Evolutionary conservation across 805 yeast genomes (phyloP), one percentile per base, ranked within the genome.

Genomic region (Candida ovalis): DNA sequence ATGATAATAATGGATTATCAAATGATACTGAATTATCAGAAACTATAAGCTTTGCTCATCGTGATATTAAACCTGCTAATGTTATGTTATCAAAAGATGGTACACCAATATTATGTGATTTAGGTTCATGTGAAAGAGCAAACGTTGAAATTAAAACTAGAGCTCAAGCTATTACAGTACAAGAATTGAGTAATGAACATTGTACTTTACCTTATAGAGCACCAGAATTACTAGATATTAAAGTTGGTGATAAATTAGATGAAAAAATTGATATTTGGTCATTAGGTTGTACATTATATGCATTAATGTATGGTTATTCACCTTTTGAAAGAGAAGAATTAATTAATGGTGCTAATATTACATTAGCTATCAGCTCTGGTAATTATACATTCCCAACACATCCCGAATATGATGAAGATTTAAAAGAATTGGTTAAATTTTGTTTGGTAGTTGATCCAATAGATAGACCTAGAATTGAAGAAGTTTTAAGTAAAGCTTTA

Each of bases 261-360:
- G 96, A 88, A 58, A 77, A 78, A 50, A 82, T 86, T 3, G 98
- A 91, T 64, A 80, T 92, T 23, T 91, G 98, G 98, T 85, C 96
- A 3, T 66, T 91, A 25, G 98, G 98, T 0, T 89, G 97, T 60
- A 73, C 89, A 1, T 63, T 89, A 17, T 91, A 87, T 64, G 80
- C 90, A 1, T 68, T 88, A 54, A 74, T 92, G 64, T 91, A 86
- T 68, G 85, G 86, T 0, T 74, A 75, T 27, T 86, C 96, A 3
- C 98, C 98, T 1, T 91, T 91, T 64, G 96, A 90, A 62, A 75
- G 88, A 61, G 83, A 86, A 62, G 94, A 88, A 59, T 75, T 79
- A 40, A 82, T 84, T 37, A 80, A 82, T 49, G 97, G 97, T 15
- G 96, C 95, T 4, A 86, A 84, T 54, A 72, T 90, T 55, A 81